Evolutionary conservation across 192 early-diverging fungal genomes (phyloP).

Genomic region (Linnemannia zychae): DNA sequence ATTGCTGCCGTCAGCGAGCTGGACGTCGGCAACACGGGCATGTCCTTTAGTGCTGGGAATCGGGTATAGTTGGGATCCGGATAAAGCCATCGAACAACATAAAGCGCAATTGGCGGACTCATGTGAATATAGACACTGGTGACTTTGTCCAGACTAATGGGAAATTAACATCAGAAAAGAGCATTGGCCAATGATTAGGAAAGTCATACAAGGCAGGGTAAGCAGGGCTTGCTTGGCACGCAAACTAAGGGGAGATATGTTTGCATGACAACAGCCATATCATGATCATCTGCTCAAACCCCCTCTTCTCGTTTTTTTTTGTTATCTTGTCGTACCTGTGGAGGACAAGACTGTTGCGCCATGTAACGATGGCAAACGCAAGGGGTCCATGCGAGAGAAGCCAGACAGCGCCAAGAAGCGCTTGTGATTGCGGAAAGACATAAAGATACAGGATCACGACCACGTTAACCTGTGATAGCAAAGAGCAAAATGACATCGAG

Average conservation of each 20-base stretch:
- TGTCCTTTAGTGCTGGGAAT: conserved; percentile 63
- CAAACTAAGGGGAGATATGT: neutral
- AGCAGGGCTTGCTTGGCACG: neutral
- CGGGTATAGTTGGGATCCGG: conserved; percentile 50
- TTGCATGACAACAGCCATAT: neutral
- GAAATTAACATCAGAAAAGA: conserved; percentile 43
- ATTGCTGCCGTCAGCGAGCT: conserved; percentile 31
- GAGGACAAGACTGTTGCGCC: conserved; percentile 60
- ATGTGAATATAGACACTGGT: conserved; percentile 77
- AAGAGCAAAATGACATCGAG: neutral
- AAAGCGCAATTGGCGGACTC: conserved; percentile 69
- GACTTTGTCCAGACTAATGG: conserved; percentile 74
- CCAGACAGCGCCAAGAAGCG: conserved; percentile 47
- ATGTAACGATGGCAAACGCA: conserved; percentile 75
- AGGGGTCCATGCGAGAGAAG: conserved; percentile 73
- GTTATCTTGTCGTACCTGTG: conserved; percentile 26
- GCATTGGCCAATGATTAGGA: conserved; percentile 4
- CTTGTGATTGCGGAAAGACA: conserved; percentile 58
- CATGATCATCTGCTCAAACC: neutral
- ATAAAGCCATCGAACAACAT: conserved; percentile 71
- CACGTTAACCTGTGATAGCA: conserved; percentile 60
- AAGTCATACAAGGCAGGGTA: neutral
- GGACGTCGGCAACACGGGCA: conserved; percentile 36
- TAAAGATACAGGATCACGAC: conserved; percentile 68
- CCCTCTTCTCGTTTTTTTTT: neutral